phyloP scores from a whole-genome alignment of 228 moss, liverwort and hornwort genomes.

The Sphagnum magellanicum region DNA sequence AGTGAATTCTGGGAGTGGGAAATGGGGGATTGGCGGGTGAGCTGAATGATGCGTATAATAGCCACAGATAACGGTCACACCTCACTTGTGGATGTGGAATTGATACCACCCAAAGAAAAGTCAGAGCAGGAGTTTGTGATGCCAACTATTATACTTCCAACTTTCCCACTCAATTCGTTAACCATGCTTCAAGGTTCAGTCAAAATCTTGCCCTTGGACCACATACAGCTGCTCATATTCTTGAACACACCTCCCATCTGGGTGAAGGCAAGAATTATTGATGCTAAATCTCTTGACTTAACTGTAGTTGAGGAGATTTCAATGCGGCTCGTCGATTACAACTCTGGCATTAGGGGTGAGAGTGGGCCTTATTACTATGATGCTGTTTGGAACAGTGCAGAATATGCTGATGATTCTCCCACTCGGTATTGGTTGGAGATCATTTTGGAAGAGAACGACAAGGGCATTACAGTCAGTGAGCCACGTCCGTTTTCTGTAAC shows the following conservation, averaged over 20 bases:
- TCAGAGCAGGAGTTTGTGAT: constrained; percentile 39
- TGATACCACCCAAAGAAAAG: constrained; percentile 26
- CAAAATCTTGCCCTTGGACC: constrained; percentile 11
- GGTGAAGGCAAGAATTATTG: constrained; percentile 58
- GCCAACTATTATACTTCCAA: constrained; percentile 80
- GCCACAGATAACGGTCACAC: constrained; percentile 73
- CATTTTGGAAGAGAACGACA: constrained; percentile 26
- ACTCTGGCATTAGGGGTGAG: constrained; percentile 1
- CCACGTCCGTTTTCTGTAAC: constrained; percentile 68
- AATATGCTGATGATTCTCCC: constrained; percentile 34
- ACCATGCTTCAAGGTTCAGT: constrained; percentile 48
- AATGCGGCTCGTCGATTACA: no score
- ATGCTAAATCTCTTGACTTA: constrained; percentile 4
- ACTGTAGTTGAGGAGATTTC: no score
- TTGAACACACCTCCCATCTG: constrained; percentile 46
- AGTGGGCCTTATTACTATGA: constrained; percentile 52
- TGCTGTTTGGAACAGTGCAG: constrained; percentile 44
- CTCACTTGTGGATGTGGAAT: constrained; percentile 80
- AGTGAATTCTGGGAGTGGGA: constrained; percentile 97
- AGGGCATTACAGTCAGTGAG: constrained; percentile 29
- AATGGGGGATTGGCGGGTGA: constrained; percentile 88
- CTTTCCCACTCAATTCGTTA: constrained; percentile 77
- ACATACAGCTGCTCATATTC: constrained; percentile 59
- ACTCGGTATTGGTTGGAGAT: constrained; percentile 68
- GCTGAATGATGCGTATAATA: constrained; percentile 68